Evolutionary conservation across 768 basidiomycete genomes (phyloP).

Genomic region (Rhodotorula diobovata): DNA sequence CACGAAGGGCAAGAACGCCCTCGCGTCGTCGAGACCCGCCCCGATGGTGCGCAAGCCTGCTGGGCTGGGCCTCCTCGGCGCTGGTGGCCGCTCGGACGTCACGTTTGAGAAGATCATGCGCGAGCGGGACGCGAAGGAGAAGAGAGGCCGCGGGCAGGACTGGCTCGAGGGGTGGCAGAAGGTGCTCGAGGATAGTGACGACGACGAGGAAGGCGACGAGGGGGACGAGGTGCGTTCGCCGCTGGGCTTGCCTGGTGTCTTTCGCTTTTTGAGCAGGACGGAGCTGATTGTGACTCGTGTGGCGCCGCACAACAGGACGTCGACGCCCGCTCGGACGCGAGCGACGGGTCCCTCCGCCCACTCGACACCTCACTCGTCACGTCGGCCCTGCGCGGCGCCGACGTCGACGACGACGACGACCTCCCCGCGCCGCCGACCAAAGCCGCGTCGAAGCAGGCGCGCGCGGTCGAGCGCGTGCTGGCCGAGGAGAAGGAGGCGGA

Average conservation of each 20-base stretch:
- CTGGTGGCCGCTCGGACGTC: not conserved
- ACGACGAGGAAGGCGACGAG: not conserved
- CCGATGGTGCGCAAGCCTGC: not conserved
- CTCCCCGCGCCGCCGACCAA: constrained; percentile 5
- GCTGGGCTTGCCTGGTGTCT: not conserved
- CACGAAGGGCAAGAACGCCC: too few relatives aligned
- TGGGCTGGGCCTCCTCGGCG: not conserved
- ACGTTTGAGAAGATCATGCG: constrained; percentile 9
- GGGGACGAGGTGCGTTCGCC: constrained; percentile 11
- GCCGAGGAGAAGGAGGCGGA: constrained; percentile 8
- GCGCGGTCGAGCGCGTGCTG: constrained; percentile 6
- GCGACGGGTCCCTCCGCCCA: too few relatives aligned
- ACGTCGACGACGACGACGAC: constrained; percentile 18
- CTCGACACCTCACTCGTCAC: not conserved
- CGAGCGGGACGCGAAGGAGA: not conserved
- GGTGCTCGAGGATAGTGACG: not conserved
- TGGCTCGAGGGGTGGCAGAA: constrained; percentile 1
- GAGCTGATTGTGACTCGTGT: not conserved
- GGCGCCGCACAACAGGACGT: not conserved
- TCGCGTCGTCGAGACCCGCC: too few relatives aligned
- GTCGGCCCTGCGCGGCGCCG: not conserved
- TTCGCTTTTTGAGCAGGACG: too few relatives aligned
- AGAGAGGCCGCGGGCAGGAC: not conserved
- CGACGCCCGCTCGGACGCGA: not conserved
- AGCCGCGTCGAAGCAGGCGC: constrained; percentile 1